Evolutionary conservation across 2,329 filamentous ascomycete species (phyloP).

Genomic region (Aureobasidium sp.): DNA sequence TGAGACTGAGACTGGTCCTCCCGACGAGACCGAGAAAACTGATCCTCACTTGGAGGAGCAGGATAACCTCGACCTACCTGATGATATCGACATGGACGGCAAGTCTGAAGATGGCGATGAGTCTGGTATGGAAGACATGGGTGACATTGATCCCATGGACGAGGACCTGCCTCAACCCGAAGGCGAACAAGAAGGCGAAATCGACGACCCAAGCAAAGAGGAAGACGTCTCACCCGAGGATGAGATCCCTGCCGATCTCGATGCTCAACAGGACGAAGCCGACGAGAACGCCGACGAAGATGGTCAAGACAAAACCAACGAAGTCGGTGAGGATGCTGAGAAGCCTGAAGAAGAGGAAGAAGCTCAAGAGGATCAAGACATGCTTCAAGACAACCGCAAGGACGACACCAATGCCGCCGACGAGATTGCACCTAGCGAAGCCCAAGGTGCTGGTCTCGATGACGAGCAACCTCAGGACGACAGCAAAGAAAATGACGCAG

Average conservation of each 20-base stretch:
- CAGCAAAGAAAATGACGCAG: constrained; percentile 41
- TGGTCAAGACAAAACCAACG: constrained; percentile 38
- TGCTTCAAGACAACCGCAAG: constrained; percentile 17
- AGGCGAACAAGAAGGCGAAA: constrained; percentile 18
- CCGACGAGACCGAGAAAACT: constrained; percentile 57
- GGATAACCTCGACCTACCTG: constrained; percentile 72
- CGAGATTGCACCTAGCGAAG: constrained; percentile 14
- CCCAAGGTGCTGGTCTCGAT: constrained; percentile 47
- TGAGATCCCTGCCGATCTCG: constrained; percentile 39
- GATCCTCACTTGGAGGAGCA: constrained; percentile 75
- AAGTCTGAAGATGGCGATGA: constrained; percentile 38
- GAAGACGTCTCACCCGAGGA: constrained; percentile 15
- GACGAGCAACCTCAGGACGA: constrained; percentile 55
- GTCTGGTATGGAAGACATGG: constrained; percentile 16
- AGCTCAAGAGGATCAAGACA: constrained; percentile 13
- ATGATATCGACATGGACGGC: constrained; percentile 75
- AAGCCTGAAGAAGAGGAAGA: constrained; percentile 12
- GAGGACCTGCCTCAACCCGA: constrained; percentile 15
- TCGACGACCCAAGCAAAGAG: constrained; percentile 18
- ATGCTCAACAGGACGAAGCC: constrained; percentile 47
- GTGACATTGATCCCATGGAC: constrained; percentile 17
- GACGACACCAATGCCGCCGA: constrained; percentile 17
- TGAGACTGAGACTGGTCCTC: constrained; percentile 54
- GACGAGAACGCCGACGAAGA: constrained; percentile 33
- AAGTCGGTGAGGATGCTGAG: constrained; percentile 34